Percentiles rank a stretch among this genome's conserved stretches.
Evolutionary conservation across 768 basidiomycete genomes (phyloP).

Genomic region (Lactarius hengduanensis): DNA sequence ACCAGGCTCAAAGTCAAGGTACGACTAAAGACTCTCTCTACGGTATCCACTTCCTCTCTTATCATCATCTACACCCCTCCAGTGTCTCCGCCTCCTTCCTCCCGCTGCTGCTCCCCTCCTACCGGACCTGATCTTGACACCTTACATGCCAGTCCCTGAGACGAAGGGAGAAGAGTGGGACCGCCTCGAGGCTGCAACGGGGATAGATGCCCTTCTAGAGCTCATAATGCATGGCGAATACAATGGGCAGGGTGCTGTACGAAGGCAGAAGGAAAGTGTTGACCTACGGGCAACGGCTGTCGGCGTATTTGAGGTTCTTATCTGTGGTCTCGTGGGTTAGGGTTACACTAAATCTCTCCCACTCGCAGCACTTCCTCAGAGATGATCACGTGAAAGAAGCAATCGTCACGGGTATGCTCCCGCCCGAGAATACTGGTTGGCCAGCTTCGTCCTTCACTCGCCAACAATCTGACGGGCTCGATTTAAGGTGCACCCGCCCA

Average conservation of each 20-base stretch:
- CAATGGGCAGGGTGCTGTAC: constrained; percentile 58
- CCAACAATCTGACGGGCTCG: constrained; percentile 19
- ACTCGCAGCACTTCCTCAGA: constrained; percentile 65
- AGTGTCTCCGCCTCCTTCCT: constrained; percentile 62
- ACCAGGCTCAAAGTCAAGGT: constrained; percentile 85
- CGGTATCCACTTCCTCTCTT: background rate
- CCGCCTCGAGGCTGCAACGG: constrained; percentile 74
- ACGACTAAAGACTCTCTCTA: constrained; percentile 18
- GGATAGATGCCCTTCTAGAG: constrained; percentile 79
- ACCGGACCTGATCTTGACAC: constrained; percentile 62
- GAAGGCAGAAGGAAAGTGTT: constrained; percentile 61
- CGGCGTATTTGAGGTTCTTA: constrained; percentile 73
- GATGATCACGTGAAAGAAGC: constrained; percentile 68
- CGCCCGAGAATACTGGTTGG: constrained; percentile 46
- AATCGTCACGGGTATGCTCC: constrained; percentile 71
- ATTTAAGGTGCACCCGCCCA: constrained; percentile 35
- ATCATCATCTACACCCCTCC: constrained; percentile 37
- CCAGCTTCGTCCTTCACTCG: constrained; percentile 33
- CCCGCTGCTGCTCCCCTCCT: constrained; percentile 57
- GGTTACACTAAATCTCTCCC: constrained; percentile 15
- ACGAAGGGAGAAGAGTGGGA: constrained; percentile 94
- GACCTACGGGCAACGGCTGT: constrained; percentile 77
- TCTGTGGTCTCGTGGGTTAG: background rate
- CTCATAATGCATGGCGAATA: constrained; percentile 87
- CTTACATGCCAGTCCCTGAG: constrained; percentile 75